These are phyloP conservation scores for Chlamydomonas asymmetrica DNA, from an alignment of 139 green algal genomes.

Conservation along the genomic window DNA sequence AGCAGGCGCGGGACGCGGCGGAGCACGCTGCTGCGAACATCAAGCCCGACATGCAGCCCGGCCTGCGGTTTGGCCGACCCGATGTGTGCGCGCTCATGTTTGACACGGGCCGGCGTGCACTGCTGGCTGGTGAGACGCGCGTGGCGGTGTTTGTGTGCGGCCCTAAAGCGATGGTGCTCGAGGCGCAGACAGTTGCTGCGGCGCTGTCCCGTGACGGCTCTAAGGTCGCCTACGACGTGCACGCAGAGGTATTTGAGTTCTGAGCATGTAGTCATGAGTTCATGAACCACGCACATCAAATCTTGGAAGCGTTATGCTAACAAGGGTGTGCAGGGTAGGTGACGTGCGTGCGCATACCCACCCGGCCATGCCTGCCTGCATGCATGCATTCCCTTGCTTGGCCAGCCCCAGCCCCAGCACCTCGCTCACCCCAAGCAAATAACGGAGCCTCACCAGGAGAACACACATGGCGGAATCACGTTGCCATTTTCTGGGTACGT, in stretches of 20 bases:
- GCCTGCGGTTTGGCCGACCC: background rate
- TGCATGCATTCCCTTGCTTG: too few relatives aligned
- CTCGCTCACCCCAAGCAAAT: too few relatives aligned
- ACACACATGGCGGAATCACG: too few relatives aligned
- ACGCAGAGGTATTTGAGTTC: constrained; percentile 10
- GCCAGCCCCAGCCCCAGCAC: too few relatives aligned
- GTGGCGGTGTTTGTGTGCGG: constrained; percentile 13
- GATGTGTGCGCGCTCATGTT: background rate
- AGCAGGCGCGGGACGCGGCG: background rate
- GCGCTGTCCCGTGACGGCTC: background rate
- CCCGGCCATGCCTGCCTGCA: too few relatives aligned
- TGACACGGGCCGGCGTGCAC: constrained; percentile 3
- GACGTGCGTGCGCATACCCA: too few relatives aligned
- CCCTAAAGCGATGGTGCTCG: background rate
- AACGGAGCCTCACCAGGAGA: too few relatives aligned
- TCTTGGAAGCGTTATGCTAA: too few relatives aligned
- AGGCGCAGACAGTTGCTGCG: background rate
- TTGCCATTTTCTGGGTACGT: too few relatives aligned
- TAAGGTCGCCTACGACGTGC: background rate
- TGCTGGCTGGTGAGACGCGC: background rate
- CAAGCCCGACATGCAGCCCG: background rate
- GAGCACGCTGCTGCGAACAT: background rate
- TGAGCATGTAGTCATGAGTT: too few relatives aligned
- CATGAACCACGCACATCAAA: too few relatives aligned
- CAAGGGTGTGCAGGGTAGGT: too few relatives aligned